Conservation (phyloP, 306 rosid genomes). For the Quillaja saponaria region DNA sequence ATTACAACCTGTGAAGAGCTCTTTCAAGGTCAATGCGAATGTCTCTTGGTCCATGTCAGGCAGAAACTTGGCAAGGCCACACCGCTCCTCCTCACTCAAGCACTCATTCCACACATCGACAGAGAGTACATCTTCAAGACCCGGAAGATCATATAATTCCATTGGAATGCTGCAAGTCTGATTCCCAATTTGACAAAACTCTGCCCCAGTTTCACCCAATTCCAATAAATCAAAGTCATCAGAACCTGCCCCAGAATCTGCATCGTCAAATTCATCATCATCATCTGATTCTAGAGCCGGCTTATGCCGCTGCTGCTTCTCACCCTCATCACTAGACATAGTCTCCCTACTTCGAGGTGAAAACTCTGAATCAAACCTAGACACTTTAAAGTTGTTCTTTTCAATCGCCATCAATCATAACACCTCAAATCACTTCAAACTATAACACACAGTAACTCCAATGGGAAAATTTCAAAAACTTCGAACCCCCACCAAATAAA, state of each 20-base stretch:
- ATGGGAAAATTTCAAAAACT: constrained; percentile 29
- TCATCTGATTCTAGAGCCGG: constrained; percentile 81
- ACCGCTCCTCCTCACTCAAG: constrained; percentile 80
- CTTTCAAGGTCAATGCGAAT: constrained; percentile 62
- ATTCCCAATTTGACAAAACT: constrained; percentile 92
- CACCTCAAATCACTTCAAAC: constrained; percentile 33
- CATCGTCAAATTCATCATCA: constrained; percentile 90
- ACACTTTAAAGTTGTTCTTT: constrained; percentile 84
- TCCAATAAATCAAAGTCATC: constrained; percentile 98
- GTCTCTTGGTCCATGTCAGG: constrained; percentile 95
- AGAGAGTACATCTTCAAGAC: constrained; percentile 76
- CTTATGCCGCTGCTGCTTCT: constrained; percentile 66
- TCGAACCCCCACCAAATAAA: constrained; percentile 35
- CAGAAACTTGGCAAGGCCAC: constrained; percentile 78
- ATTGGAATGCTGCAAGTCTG: constrained; percentile 93
- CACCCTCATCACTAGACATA: constrained; percentile 90
- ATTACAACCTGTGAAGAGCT: constrained; percentile 74
- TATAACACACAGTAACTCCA: constrained; percentile 13
- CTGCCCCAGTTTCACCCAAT: constrained; percentile 90
- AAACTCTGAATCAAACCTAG: constrained; percentile 83
- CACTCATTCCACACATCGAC: constrained; percentile 94
- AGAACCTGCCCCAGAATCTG: constrained; percentile 97
- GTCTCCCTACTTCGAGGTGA: constrained; percentile 78
- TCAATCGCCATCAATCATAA: constrained; percentile 91
- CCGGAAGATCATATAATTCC: constrained; percentile 87